These are phyloP conservation scores for Cercospora sp. DNA, from an alignment of 2,329 filamentous ascomycete genomes.

Conservation along the genomic window DNA sequence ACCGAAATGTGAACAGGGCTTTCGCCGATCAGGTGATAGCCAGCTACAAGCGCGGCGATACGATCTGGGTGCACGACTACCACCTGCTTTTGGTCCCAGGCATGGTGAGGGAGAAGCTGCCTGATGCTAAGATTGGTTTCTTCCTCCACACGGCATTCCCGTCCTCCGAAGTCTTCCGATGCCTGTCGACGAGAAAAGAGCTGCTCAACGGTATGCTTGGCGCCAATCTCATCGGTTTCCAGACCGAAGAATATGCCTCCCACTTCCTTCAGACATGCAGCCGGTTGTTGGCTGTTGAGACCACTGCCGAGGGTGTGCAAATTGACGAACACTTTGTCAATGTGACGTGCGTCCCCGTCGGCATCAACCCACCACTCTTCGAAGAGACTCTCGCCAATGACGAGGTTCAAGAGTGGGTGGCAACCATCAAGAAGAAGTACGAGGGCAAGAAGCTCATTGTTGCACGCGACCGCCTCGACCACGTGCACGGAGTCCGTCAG, in stretches of 20 bases:
- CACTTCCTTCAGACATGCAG: conserved; percentile 97
- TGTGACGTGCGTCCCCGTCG: conserved; percentile 80
- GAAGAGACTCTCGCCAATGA: conserved; percentile 56
- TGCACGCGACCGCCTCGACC: conserved; percentile 89
- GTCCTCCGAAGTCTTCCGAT: conserved; percentile 93
- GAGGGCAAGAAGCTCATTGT: conserved; percentile 87
- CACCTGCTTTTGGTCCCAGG: conserved; percentile 84
- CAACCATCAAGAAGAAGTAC: conserved; percentile 79
- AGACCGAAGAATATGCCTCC: conserved; percentile 87
- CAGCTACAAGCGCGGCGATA: conserved; percentile 90
- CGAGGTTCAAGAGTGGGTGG: conserved; percentile 76
- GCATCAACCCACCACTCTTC: conserved; percentile 80
- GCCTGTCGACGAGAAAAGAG: conserved; percentile 80
- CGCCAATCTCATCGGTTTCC: conserved; percentile 88
- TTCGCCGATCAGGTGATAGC: conserved; percentile 88
- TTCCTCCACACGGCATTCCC: conserved; percentile 95
- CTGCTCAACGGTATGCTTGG: conserved; percentile 90
- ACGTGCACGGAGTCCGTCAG: conserved; percentile 86
- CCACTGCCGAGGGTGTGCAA: conserved; percentile 82
- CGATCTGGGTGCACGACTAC: conserved; percentile 95
- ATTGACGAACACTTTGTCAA: conserved; percentile 92
- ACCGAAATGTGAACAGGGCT: conserved; percentile 86
- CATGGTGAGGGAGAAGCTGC: conserved; percentile 86
- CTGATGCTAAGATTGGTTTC: conserved; percentile 93
- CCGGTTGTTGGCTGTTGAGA: conserved; percentile 84